Evolutionary conservation across 2,329 filamentous ascomycete genomes (phyloP).

Genomic region (Claviceps maximensis): DNA sequence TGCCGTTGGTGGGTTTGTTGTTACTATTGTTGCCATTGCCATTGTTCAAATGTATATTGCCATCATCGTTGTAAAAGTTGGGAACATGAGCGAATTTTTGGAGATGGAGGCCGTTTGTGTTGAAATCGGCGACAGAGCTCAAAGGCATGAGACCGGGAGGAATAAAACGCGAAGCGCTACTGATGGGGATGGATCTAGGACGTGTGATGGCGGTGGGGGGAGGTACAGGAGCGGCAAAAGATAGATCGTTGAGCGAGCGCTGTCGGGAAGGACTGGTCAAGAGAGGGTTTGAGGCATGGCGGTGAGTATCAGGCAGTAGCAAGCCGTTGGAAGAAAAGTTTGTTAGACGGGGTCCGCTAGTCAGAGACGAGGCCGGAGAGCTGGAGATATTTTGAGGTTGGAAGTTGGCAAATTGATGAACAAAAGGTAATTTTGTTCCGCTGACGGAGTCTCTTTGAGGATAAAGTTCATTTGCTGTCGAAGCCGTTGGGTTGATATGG

Average conservation of each 20-base stretch:
- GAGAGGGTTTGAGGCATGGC: neutral
- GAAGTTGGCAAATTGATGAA: neutral
- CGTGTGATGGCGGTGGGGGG: neutral
- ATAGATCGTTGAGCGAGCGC: conserved; percentile 4
- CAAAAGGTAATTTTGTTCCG: neutral
- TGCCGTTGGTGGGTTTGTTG: neutral
- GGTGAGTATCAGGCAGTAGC: neutral
- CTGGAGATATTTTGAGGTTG: neutral
- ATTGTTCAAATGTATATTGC: neutral
- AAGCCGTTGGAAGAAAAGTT: neutral
- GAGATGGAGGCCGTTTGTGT: neutral
- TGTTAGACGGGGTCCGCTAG: neutral
- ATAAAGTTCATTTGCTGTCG: neutral
- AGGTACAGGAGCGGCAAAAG: neutral
- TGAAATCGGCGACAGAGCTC: neutral
- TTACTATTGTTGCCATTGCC: neutral
- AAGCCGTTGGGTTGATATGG: neutral
- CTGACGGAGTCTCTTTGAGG: neutral
- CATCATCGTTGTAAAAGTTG: neutral
- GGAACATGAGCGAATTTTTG: neutral
- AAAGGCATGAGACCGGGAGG: neutral
- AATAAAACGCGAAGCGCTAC: neutral
- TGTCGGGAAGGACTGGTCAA: conserved; percentile 1
- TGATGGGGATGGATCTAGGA: conserved; percentile 1
- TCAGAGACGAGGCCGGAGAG: neutral